A percentile compares a stretch with the other conserved stretches of the same genome.
Conservation (phyloP, 2,329 filamentous ascomycete species). For the Neofusicoccum ribis region DNA sequence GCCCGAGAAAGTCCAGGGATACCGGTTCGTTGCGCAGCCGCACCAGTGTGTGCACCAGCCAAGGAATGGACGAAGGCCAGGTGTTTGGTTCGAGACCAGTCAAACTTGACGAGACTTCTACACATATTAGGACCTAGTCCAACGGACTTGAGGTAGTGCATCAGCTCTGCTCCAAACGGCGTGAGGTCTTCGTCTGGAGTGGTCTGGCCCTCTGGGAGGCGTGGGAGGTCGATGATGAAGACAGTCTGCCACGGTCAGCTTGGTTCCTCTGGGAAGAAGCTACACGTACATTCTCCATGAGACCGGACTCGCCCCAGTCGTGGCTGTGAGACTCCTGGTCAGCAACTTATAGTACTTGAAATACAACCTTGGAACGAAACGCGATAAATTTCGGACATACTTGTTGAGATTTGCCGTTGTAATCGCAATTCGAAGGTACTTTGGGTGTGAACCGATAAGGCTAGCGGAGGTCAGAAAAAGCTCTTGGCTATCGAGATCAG, state of each 20-base stretch:
- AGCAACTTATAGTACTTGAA: background rate
- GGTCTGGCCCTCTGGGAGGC: constrained; percentile 38
- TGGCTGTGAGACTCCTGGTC: background rate
- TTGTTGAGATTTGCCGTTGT: constrained; percentile 83
- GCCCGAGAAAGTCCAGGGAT: constrained; percentile 72
- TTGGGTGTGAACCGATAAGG: constrained; percentile 78
- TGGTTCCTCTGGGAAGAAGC: background rate
- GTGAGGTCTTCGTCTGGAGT: constrained; percentile 41
- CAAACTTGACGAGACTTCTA: constrained; percentile 71
- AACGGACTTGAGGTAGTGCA: constrained; percentile 68
- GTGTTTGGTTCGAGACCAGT: constrained; percentile 71
- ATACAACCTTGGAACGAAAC: background rate
- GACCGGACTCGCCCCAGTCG: constrained; percentile 81
- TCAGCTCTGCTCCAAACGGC: constrained; percentile 68
- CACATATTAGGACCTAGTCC: constrained; percentile 65
- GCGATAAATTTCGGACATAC: constrained; percentile 50
- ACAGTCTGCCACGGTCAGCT: constrained; percentile 52
- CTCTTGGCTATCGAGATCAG: background rate
- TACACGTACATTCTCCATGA: constrained; percentile 75
- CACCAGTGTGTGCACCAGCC: constrained; percentile 51
- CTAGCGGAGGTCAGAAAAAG: background rate
- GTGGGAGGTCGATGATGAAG: constrained; percentile 90
- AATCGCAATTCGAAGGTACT: constrained; percentile 75
- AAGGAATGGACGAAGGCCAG: constrained; percentile 85
- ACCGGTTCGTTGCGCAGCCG: constrained; percentile 58